These are phyloP conservation scores for Verticillium nubilum DNA, from an alignment of 2,329 filamentous ascomycete genomes.

Conservation along the genomic window DNA sequence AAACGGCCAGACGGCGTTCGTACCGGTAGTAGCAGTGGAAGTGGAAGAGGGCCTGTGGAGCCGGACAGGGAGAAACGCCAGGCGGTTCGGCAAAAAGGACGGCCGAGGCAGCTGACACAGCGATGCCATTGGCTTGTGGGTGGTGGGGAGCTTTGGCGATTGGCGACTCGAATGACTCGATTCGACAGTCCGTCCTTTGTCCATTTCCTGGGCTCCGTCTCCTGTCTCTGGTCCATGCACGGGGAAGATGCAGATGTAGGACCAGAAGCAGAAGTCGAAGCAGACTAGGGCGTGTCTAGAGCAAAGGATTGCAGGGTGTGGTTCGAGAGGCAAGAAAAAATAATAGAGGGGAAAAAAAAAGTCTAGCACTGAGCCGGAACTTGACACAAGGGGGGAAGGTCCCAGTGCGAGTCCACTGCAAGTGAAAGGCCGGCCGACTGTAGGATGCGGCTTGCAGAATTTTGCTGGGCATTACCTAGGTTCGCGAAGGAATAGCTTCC, in stretches of 20 bases:
- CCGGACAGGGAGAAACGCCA: neutral
- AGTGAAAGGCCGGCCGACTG: neutral
- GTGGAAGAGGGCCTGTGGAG: neutral
- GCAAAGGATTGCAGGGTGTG: neutral
- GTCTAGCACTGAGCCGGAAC: neutral
- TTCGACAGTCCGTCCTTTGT: neutral
- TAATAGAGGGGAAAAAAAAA: constrained; percentile 1
- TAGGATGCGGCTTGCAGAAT: neutral
- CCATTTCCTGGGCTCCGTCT: neutral
- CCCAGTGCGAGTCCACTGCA: neutral
- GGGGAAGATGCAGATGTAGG: neutral
- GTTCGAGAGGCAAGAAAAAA: neutral
- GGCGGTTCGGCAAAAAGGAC: neutral
- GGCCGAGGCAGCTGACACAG: neutral
- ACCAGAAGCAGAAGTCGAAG: neutral
- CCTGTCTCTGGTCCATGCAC: neutral
- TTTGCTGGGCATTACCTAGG: neutral
- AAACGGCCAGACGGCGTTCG: neutral
- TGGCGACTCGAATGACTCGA: neutral
- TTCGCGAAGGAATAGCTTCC: neutral
- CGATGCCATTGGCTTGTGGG: neutral
- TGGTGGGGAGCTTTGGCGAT: neutral
- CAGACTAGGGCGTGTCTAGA: neutral
- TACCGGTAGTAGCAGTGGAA: neutral
- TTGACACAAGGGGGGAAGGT: neutral